Evolutionary conservation across 345 rosid genomes (phyloP).

Genomic region (Acer negundo): DNA sequence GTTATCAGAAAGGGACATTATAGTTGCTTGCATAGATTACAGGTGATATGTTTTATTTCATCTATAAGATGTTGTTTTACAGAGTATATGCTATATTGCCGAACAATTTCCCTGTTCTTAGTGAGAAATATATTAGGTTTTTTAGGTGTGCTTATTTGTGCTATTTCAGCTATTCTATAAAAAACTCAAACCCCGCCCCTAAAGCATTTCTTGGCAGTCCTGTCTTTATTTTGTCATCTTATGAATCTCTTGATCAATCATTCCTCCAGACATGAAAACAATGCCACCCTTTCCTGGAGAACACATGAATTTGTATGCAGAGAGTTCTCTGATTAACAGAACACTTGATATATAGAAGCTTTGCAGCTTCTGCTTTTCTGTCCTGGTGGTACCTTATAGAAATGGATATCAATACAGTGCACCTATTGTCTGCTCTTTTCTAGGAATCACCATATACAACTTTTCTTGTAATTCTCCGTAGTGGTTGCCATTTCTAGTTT

Average conservation of each 20-base stretch:
- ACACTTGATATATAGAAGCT: neutral
- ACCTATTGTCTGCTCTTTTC: neutral
- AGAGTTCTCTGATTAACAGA: neutral
- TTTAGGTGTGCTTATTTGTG: neutral
- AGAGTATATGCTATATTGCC: neutral
- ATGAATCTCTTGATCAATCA: neutral
- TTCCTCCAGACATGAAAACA: neutral
- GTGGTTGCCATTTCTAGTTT: neutral
- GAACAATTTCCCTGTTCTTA: neutral
- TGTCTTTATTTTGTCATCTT: neutral
- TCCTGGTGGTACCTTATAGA: neutral
- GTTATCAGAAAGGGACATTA: conserved; percentile 83
- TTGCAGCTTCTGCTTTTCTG: conserved; percentile 10
- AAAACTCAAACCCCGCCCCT: neutral
- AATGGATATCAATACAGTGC: neutral
- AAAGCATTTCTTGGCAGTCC: neutral
- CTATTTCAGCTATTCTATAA: neutral
- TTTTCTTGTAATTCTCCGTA: neutral
- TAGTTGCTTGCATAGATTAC: conserved; percentile 98
- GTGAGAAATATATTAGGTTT: neutral
- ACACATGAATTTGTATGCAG: neutral
- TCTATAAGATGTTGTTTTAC: conserved; percentile 1
- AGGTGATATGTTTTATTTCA: conserved; percentile 45
- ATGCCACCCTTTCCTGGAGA: neutral
- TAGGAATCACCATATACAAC: neutral